phyloP scores from a whole-genome alignment of 2,329 filamentous ascomycete genomes.

The Leptoxyphium fumago region DNA sequence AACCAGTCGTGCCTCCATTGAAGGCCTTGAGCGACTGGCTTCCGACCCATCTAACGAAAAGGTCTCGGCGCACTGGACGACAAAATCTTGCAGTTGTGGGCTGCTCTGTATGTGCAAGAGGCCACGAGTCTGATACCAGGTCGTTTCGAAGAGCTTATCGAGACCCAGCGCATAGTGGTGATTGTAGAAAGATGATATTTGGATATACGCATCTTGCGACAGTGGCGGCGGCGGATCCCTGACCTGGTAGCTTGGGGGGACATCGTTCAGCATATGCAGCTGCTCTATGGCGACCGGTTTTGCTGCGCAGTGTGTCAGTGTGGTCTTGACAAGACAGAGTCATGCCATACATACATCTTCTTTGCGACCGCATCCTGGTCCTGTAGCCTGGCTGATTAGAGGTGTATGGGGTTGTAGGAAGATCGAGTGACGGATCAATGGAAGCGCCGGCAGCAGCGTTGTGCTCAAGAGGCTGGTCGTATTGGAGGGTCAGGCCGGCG shows the following conservation, averaged over 20 bases:
- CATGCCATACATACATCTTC: conserved; percentile 13
- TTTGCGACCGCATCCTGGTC: conserved; percentile 12
- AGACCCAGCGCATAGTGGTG: conserved; percentile 63
- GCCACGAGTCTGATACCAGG: conserved; percentile 56
- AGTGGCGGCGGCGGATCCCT: conserved; percentile 13
- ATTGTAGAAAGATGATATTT: conserved; percentile 59
- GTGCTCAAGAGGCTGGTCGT: background rate
- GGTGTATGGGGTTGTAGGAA: conserved; percentile 1
- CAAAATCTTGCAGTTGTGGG: conserved; percentile 46
- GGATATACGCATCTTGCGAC: conserved; percentile 34
- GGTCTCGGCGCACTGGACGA: conserved; percentile 47
- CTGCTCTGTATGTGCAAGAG: conserved; percentile 40
- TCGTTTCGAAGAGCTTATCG: conserved; percentile 64
- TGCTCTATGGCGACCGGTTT: conserved; percentile 51
- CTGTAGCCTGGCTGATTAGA: conserved; percentile 9
- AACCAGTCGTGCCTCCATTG: conserved; percentile 44
- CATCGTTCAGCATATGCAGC: conserved; percentile 49
- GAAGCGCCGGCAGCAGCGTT: background rate
- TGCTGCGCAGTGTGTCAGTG: conserved; percentile 13
- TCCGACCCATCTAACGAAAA: conserved; percentile 16
- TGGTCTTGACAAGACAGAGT: background rate
- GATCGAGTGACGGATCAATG: conserved; percentile 4
- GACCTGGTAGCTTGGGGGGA: conserved; percentile 31
- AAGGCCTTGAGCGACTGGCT: conserved; percentile 14
- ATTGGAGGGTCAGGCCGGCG: background rate